phyloP scores from a whole-genome alignment of 2,329 filamentous ascomycete genomes.

The Ophiostoma ulmi region DNA sequence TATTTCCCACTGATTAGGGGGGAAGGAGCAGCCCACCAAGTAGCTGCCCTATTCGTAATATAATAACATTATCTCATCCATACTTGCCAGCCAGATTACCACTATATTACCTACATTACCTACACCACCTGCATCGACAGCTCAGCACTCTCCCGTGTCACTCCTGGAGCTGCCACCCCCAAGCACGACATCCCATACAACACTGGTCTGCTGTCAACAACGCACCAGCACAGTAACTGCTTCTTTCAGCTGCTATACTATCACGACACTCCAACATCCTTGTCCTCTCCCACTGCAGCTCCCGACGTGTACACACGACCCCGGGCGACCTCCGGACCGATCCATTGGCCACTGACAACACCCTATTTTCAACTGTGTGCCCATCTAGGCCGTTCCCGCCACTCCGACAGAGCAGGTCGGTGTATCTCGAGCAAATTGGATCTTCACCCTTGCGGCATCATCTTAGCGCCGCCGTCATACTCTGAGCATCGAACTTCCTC shows the following conservation, averaged over 20 bases:
- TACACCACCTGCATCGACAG: neutral
- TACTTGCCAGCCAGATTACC: neutral
- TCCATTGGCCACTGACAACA: neutral
- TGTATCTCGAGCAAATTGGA: neutral
- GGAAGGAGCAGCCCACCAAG: slow-evolving; percentile 14
- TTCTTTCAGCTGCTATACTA: neutral
- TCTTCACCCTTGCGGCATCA: neutral
- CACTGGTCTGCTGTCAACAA: neutral
- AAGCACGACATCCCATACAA: neutral
- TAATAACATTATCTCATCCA: neutral
- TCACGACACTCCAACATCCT: neutral
- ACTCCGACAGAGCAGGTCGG: neutral
- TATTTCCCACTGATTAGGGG: slow-evolving; percentile 8
- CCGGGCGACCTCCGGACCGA: neutral
- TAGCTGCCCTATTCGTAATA: neutral
- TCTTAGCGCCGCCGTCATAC: neutral
- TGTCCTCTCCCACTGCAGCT: neutral
- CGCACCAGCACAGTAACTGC: neutral
- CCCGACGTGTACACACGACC: neutral
- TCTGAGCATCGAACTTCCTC: slow-evolving; percentile 4
- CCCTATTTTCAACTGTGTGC: neutral
- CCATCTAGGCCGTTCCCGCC: neutral
- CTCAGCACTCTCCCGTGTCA: neutral
- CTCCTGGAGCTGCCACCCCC: neutral
- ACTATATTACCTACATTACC: neutral